Evolutionary conservation across 768 basidiomycete genomes (phyloP), one percentile per base, ranked within the genome.

Genomic region (Leccinum truebloodii): DNA sequence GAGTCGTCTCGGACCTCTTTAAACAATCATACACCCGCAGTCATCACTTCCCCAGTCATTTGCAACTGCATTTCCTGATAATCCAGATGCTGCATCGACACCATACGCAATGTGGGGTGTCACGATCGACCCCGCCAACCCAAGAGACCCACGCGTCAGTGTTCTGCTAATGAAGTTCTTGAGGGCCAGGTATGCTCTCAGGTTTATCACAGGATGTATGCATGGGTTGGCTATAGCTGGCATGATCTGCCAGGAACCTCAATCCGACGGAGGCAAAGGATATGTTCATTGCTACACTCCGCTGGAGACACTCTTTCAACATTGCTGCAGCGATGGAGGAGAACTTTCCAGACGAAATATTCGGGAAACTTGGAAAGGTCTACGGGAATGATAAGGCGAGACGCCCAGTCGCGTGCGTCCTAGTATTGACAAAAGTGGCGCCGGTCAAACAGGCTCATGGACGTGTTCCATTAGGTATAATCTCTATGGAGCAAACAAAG

Each of bases 111-210:
- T 94, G 59, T 94, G 92, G 92, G 88, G 90, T 28, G 83, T 94
- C 20, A 73, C 69, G 1, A 81, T 94, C 28, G 82, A 89, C 71
- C 88, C 92, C 3, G 61, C 58, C 3, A 76, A 78, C 58, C 82
- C 84, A 13, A 68, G 67, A 52, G 82, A 90, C 69, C 85, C 90
- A 1, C 81, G 83, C 8, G 83, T 85, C 60, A 91, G 88, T 67
- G 89, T 93, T 34, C 68, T 93, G 9, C 78, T 94, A 39, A 84
- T 92, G 83, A 92, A 93, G 69, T 94, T 93, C 77, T 75, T 92
- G 32, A 81, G 88, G 59, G 92, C 92, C 5, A 83, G 37, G 72
- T 49, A 34, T 10, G 48, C 12, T 22, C 48, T 7, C 22, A 35
- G 28, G 44, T 44, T 24, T 44, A 26, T 24, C 20, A n/a, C 9